Evolutionary conservation across 352 stramenopile genomes (phyloP), one percentile per base, ranked within the genome.

Genomic region (Globisporangium middletonii): DNA sequence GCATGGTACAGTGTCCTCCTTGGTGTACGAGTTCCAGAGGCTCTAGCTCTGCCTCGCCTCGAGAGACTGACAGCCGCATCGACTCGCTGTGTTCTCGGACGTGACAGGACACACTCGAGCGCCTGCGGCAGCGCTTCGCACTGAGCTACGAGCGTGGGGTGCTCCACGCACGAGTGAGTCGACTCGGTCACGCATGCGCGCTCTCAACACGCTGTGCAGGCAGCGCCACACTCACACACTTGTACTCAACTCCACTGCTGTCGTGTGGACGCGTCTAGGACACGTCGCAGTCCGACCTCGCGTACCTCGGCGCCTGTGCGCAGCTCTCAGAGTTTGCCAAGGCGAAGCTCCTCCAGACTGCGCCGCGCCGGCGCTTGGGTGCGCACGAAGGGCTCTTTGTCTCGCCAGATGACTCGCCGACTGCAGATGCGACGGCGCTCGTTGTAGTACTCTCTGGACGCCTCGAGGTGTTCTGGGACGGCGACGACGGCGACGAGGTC

Each of bases 381-480:
- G 7, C 42, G 4, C 61, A 59, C 7, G 60, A 77, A 61, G 30
- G 52, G n/a, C 38, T 77, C 18, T 67, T 59, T 49, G 12, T 42
- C 1, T 28, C 19, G 3, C 18, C 16, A 9, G 50, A 57, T 0
- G 49, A 23, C 19, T 46, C 13, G 15, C 7, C 6, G 4, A 8
- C 18, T 46, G 4, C 41, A 13, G 43, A 27, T 37, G 2, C 19
- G 2, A 16, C 27, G 18, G 67, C 64, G 2, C 69, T 83, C 30
- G 53, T 67, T 1, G 53, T 83, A 12, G 67, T 86, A 11, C 56
- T 79, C 18, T 71, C 58, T 0, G 76, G 76, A 4, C 59, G 61
- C 9, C 30, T 86, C n/a, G 74, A 84, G 44, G 63, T 86, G 13
- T 73, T 74, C 38, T 86, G 73, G 55, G 67, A 71, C 0, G 71